Percentiles rank a stretch among this genome's conserved stretches.
phyloP scores from a whole-genome alignment of 176 grass and related monocot species.

The Triticum dicoccoides region DNA sequence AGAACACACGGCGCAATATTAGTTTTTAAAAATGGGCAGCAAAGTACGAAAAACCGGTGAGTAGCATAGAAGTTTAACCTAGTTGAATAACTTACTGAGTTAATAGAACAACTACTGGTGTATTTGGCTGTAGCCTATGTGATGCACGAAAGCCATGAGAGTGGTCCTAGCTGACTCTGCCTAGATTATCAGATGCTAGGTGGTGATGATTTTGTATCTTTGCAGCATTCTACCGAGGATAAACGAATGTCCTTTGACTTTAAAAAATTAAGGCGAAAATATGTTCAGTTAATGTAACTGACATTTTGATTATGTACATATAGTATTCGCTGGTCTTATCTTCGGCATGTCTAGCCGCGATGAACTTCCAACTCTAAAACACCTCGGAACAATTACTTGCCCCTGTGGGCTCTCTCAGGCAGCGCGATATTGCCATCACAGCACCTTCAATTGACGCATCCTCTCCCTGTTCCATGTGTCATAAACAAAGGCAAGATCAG shows the following conservation, averaged over 20 bases:
- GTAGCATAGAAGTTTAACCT: too few species aligned
- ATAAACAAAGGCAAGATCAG: slow-evolving; percentile 23
- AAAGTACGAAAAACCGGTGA: too few species aligned
- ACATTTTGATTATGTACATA: neutral
- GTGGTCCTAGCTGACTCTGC: neutral
- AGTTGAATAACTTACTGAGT: too few species aligned
- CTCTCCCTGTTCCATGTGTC: slow-evolving; percentile 60
- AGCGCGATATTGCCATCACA: slow-evolving; percentile 78
- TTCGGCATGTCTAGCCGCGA: neutral
- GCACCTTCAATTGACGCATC: slow-evolving; percentile 92
- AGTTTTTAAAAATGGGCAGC: too few species aligned
- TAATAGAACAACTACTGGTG: too few species aligned
- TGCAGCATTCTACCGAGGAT: neutral
- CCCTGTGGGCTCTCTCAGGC: slow-evolving; percentile 63
- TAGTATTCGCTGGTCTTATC: neutral
- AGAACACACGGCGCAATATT: too few species aligned
- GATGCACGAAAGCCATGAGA: too few species aligned
- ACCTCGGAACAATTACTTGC: slow-evolving; percentile 73
- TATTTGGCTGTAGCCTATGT: too few species aligned
- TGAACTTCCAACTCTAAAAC: slow-evolving; percentile 28
- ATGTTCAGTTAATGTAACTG: neutral
- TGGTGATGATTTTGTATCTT: neutral
- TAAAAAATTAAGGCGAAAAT: neutral
- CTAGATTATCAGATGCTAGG: neutral
- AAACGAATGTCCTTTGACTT: neutral